These are phyloP conservation scores for Vigna reflexopilosa DNA, from an alignment of 306 rosid genomes.

Conservation along the genomic window DNA sequence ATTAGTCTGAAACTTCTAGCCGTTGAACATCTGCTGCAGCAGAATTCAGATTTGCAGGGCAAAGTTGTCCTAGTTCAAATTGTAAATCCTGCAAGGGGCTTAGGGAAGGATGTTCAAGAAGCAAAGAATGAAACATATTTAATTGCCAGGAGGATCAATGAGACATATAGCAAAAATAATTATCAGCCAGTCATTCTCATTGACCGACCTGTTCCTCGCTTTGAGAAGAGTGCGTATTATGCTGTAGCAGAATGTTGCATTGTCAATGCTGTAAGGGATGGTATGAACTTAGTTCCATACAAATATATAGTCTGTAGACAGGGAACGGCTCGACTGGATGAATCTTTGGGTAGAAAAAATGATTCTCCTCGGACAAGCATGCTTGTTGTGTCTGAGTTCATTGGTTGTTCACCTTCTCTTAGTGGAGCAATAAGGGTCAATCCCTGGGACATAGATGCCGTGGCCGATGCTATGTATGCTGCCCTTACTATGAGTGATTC, in stretches of 20 bases:
- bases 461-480: conserved; percentile 71
- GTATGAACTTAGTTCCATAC: conserved; percentile 90
- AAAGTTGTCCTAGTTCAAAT: conserved; percentile 78
- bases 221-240: conserved; percentile 85
- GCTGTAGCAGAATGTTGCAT: conserved; percentile 86
- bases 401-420: conserved; percentile 90
- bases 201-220: conserved; percentile 76
- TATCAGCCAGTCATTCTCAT: conserved; percentile 77
- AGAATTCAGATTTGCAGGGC: conserved; percentile 64
- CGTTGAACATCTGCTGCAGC: conserved; percentile 76
- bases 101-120: conserved; percentile 84
- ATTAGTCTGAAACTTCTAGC: conserved; percentile 83
- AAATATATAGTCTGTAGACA: conserved; percentile 83
- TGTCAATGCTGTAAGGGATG: conserved; percentile 89
- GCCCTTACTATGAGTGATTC: conserved; percentile 72
- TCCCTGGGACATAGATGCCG: conserved; percentile 87
- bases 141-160: conserved; percentile 70
- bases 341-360: conserved; percentile 56
- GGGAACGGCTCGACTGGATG: conserved; percentile 63
- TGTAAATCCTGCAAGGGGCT: conserved; percentile 89
- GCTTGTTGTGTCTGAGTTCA: conserved; percentile 91
- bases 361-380: conserved; percentile 67
- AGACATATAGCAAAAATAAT: conserved; percentile 58
- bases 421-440: conserved; percentile 95
- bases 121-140: conserved; percentile 68